Percentiles rank a stretch among this genome's conserved stretches.
These are phyloP conservation scores for Neotropicomus parvogracilis DNA, from an alignment of 1,284 basidiomycete genomes.

Conservation along the genomic window DNA sequence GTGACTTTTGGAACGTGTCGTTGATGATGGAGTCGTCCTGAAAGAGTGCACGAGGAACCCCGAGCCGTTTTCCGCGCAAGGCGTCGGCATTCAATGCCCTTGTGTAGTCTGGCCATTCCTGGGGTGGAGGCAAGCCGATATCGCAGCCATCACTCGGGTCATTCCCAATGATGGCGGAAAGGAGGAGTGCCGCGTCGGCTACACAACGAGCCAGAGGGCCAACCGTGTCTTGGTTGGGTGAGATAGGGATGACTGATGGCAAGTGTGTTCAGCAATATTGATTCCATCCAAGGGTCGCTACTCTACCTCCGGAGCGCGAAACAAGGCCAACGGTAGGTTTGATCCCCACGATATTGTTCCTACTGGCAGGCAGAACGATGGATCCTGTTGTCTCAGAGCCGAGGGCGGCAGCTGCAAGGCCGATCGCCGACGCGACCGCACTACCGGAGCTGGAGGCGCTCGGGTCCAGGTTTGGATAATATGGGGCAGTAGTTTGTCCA, in stretches of 20 bases:
- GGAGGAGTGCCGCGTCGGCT: constrained; percentile 43
- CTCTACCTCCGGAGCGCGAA: constrained; percentile 46
- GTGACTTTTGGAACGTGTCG: constrained; percentile 36
- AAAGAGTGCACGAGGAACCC: constrained; percentile 37
- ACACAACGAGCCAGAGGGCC: constrained; percentile 47
- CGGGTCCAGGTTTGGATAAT: constrained; percentile 48
- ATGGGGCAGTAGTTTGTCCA: constrained; percentile 49
- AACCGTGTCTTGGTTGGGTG: constrained; percentile 47
- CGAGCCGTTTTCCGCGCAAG: constrained; percentile 40
- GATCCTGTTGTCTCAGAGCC: constrained; percentile 56
- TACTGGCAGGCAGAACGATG: constrained; percentile 41
- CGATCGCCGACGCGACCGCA: constrained; percentile 47
- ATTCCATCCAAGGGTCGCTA: neutral
- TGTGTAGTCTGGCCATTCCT: constrained; percentile 40
- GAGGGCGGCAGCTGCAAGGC: constrained; percentile 46
- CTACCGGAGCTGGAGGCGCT: constrained; percentile 52
- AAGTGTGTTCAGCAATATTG: neutral
- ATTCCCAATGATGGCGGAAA: constrained; percentile 42
- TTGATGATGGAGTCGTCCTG: constrained; percentile 10
- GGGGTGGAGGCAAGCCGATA: constrained; percentile 42
- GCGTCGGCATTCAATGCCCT: constrained; percentile 34
- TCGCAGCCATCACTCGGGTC: constrained; percentile 42
- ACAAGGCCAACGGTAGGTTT: constrained; percentile 41
- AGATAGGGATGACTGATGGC: constrained; percentile 46
- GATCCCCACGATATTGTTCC: constrained; percentile 44